Conservation (phyloP, 345 rosid genomes). For the Diplotaxis tenuifolia region DNA sequence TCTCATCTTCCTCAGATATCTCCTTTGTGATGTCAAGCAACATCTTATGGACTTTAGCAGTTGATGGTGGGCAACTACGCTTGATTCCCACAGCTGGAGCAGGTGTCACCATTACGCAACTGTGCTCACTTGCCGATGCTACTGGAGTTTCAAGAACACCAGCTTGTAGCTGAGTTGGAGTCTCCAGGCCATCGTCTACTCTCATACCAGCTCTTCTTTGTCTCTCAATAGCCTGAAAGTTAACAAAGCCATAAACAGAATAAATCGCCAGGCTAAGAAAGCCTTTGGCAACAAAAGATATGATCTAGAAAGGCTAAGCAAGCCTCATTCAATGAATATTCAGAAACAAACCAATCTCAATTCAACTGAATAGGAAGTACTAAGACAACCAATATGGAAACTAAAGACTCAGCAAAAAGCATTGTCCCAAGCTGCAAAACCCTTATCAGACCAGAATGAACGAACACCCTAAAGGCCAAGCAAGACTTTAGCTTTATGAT, state of each 20-base stretch:
- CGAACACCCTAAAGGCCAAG: background rate
- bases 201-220: slow-evolving; percentile 54
- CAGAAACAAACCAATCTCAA: too few species aligned
- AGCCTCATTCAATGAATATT: too few species aligned
- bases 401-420: background rate
- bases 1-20: slow-evolving; percentile 26
- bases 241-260: background rate
- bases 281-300: background rate
- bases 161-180: slow-evolving; percentile 36
- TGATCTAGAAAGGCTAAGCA: background rate
- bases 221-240: slow-evolving; percentile 71
- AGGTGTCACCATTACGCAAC: slow-evolving; percentile 43
- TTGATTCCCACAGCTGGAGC: slow-evolving; percentile 40
- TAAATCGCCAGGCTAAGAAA: slow-evolving; percentile 13
- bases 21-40: slow-evolving; percentile 51
- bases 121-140: slow-evolving; percentile 43
- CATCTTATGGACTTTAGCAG: slow-evolving; percentile 53
- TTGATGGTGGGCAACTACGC: slow-evolving; percentile 44
- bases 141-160: slow-evolving; percentile 40
- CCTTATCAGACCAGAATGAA: too few species aligned
- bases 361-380: too few species aligned
- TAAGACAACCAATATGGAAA: too few species aligned
- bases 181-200: slow-evolving; percentile 49
- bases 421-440: background rate
- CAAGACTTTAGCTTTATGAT: too few species aligned